Evolutionary conservation across 2,329 filamentous ascomycete genomes (phyloP).

Genomic region (Fusarium sororula): DNA sequence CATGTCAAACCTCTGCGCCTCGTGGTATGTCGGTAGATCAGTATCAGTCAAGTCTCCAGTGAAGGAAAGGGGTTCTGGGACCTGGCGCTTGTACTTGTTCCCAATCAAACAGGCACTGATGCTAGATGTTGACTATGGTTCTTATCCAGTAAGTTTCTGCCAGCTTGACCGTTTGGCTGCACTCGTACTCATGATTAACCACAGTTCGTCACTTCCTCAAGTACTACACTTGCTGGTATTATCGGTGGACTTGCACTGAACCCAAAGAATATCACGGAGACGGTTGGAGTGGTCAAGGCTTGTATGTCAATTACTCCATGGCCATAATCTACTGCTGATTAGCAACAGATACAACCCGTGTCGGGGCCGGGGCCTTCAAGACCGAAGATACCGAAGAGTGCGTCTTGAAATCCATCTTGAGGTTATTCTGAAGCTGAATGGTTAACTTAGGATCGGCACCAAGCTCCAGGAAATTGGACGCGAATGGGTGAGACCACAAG

Average conservation of each 20-base stretch:
- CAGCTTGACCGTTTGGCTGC: neutral
- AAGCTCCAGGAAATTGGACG: neutral
- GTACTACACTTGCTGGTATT: neutral
- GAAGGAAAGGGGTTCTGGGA: neutral
- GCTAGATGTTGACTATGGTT: neutral
- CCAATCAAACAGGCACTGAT: neutral
- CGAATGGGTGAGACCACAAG: neutral
- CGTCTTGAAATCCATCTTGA: neutral
- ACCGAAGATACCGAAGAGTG: neutral
- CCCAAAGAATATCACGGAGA: neutral
- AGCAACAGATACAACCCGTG: neutral
- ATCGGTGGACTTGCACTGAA: neutral
- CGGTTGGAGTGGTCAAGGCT: neutral
- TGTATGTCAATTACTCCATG: neutral
- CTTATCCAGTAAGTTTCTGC: neutral
- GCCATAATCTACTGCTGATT: neutral
- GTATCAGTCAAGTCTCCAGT: neutral
- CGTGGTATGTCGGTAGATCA: neutral
- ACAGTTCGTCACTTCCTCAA: neutral
- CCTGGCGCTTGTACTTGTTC: neutral
- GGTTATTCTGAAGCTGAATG: neutral
- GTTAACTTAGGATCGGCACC: neutral
- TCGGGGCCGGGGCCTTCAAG: neutral
- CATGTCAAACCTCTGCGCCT: neutral
- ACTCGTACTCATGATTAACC: neutral